Conservation (phyloP, 768 basidiomycete species). For the Tubosaeta sp. region DNA sequence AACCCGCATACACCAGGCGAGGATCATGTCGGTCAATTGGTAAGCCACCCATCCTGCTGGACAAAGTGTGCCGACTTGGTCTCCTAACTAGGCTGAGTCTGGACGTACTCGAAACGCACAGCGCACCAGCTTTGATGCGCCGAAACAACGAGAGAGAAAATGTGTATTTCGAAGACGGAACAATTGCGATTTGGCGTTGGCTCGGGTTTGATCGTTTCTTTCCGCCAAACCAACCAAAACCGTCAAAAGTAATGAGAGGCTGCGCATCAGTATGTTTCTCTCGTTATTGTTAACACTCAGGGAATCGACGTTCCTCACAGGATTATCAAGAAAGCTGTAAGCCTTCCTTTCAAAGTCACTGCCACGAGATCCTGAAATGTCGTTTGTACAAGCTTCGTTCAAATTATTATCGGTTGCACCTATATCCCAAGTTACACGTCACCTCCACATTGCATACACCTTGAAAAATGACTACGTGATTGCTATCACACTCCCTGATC, state of each 20-base stretch:
- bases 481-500: constrained; percentile 39
- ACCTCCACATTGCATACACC: constrained; percentile 42
- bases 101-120: constrained; percentile 53
- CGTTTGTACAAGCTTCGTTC: constrained; percentile 51
- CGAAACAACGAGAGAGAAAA: constrained; percentile 18
- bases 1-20: constrained; percentile 58
- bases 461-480: constrained; percentile 51
- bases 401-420: constrained; percentile 51
- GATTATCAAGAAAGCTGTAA: constrained; percentile 76
- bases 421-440: constrained; percentile 36
- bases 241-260: constrained; percentile 45
- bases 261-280: constrained; percentile 51
- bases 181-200: constrained; percentile 65
- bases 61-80: neutral
- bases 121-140: constrained; percentile 49
- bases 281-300: neutral
- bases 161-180: constrained; percentile 41
- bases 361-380: constrained; percentile 1
- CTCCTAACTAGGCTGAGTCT: constrained; percentile 44
- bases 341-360: constrained; percentile 19
- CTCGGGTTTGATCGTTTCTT: constrained; percentile 63
- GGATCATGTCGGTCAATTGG: constrained; percentile 65
- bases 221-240: constrained; percentile 36
- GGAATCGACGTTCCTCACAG: constrained; percentile 32
- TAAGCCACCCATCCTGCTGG: constrained; percentile 17